Conservation (phyloP, 306 rosid species). For the Geum urbanum region DNA sequence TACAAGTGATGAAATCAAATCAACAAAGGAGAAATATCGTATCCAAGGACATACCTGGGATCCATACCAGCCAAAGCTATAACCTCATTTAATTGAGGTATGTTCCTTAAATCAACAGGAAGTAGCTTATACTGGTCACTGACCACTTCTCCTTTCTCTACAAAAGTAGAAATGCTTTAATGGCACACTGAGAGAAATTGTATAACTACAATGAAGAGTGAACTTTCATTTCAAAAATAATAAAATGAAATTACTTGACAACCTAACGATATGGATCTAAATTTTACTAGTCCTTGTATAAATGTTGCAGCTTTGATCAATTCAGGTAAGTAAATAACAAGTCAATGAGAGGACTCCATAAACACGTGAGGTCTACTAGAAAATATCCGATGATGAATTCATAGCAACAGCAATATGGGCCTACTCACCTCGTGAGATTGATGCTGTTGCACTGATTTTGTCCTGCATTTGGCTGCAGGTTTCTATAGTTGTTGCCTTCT, state of each 20-base stretch:
- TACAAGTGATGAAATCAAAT: background rate
- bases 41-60: conserved; percentile 55
- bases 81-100: conserved; percentile 49
- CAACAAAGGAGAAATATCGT: conserved; percentile 14
- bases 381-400: background rate
- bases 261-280: background rate
- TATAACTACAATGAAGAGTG: background rate
- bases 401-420: conserved; percentile 6
- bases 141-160: conserved; percentile 88
- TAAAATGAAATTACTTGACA: background rate
- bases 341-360: background rate
- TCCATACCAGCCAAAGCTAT: conserved; percentile 71
- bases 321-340: background rate
- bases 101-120: conserved; percentile 77
- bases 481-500: conserved; percentile 80
- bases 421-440: conserved; percentile 59
- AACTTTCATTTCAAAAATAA: background rate
- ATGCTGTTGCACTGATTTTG: conserved; percentile 62
- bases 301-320: background rate
- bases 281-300: background rate
- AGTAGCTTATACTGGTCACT: conserved; percentile 81
- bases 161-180: conserved; percentile 26
- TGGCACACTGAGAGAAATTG: background rate
- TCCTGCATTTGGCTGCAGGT: conserved; percentile 57
- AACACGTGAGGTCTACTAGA: background rate